phyloP scores from a whole-genome alignment of 2,329 filamentous ascomycete species.

The Trichoderma breve region DNA sequence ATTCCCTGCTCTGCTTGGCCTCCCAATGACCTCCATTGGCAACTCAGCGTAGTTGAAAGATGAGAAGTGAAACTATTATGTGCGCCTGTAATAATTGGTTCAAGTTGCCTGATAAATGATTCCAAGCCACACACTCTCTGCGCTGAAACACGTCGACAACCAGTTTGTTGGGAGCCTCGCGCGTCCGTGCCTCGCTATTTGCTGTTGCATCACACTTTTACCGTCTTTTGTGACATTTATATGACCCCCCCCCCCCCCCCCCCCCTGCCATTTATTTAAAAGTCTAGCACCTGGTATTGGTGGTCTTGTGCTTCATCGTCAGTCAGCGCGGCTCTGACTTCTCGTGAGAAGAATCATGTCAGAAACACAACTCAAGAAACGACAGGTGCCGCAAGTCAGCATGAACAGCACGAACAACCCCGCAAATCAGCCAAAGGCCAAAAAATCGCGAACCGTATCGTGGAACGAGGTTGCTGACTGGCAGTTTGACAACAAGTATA shows the following conservation, averaged over 20 bases:
- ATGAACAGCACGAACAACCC: neutral
- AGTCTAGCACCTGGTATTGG: neutral
- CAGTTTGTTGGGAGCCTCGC: neutral
- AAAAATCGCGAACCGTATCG: neutral
- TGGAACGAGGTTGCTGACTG: constrained; percentile 4
- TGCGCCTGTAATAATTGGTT: neutral
- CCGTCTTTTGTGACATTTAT: neutral
- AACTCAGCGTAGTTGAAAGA: neutral
- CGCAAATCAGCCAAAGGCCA: neutral
- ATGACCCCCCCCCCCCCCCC: no score
- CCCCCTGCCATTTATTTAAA: neutral
- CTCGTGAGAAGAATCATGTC: neutral
- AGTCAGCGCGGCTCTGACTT: neutral
- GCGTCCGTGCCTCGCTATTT: neutral
- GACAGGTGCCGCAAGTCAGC: neutral
- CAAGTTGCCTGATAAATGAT: neutral
- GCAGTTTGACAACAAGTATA: constrained; percentile 12
- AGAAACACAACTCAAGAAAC: neutral
- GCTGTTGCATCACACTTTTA: neutral
- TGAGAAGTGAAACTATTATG: neutral
- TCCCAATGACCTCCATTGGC: neutral
- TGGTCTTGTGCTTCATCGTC: neutral
- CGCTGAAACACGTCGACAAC: neutral
- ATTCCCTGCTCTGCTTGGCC: neutral
- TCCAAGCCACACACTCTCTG: neutral